phyloP scores from a whole-genome alignment of 2,329 filamentous ascomycete genomes.

The Fusarium drepaniforme region DNA sequence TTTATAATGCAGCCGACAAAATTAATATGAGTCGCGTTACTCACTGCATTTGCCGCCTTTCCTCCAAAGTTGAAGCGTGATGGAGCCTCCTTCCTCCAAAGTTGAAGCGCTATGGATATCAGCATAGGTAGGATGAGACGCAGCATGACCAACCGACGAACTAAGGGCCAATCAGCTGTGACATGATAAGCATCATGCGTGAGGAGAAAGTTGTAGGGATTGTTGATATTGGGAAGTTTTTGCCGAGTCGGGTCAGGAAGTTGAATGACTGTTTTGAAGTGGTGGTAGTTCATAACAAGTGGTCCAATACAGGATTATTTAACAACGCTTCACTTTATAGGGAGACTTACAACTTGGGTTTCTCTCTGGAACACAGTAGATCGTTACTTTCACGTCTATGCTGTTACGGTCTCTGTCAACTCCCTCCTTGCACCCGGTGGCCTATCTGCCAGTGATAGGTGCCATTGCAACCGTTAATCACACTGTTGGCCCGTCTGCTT shows the following conservation, averaged over 20 bases:
- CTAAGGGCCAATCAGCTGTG: background rate
- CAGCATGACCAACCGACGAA: background rate
- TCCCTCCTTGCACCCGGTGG: no score
- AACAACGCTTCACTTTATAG: no score
- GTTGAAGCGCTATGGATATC: conserved; percentile 3
- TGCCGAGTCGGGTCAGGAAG: background rate
- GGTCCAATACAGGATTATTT: no score
- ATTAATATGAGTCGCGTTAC: background rate
- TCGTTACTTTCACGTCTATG: no score
- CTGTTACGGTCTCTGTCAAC: background rate
- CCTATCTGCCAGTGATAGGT: no score
- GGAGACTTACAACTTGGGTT: no score
- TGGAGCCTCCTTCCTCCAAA: conserved; percentile 9
- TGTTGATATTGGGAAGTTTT: background rate
- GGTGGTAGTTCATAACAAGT: background rate
- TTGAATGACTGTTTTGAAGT: background rate
- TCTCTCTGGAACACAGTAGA: no score
- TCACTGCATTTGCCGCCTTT: background rate
- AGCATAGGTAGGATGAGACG: background rate
- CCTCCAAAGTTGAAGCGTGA: conserved; percentile 12
- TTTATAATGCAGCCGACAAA: background rate
- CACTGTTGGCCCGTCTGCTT: background rate
- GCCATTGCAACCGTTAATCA: background rate
- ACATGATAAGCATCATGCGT: background rate
- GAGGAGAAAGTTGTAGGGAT: background rate